Conservation (phyloP, 345 rosid genomes). For the Eucalyptus marginata region DNA sequence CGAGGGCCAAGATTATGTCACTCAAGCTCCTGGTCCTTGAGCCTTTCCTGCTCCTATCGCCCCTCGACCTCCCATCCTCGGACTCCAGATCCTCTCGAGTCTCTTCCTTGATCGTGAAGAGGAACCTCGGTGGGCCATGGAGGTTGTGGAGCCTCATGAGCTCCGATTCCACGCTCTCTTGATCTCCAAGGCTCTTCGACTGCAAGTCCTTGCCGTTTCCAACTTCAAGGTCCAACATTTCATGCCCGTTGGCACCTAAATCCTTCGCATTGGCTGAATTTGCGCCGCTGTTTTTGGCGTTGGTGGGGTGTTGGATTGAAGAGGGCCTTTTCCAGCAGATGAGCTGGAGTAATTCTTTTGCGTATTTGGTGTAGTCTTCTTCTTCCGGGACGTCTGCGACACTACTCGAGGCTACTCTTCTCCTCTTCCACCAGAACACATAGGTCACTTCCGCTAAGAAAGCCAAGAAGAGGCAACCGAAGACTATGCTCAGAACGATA, state of each 20-base stretch:
- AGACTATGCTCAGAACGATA: conserved; percentile 53
- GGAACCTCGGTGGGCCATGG: conserved; percentile 74
- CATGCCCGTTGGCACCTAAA: background rate
- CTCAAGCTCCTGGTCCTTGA: conserved; percentile 78
- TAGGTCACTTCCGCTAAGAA: conserved; percentile 64
- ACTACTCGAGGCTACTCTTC: background rate
- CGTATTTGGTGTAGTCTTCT: conserved; percentile 29
- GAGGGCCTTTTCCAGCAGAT: conserved; percentile 49
- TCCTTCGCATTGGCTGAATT: background rate
- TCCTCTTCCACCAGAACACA: conserved; percentile 82
- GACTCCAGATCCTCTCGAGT: conserved; percentile 94
- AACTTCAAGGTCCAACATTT: conserved; percentile 40
- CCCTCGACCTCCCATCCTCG: conserved; percentile 61
- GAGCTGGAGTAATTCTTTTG: conserved; percentile 50
- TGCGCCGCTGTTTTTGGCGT: background rate
- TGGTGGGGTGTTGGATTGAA: conserved; percentile 5
- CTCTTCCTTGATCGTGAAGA: conserved; percentile 95
- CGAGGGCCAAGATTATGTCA: conserved; percentile 35
- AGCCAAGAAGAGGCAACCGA: conserved; percentile 64
- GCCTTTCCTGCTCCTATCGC: conserved; percentile 19
- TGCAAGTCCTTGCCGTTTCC: conserved; percentile 53
- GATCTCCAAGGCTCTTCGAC: conserved; percentile 22
- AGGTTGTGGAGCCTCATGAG: conserved; percentile 89
- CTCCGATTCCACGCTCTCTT: conserved; percentile 63
- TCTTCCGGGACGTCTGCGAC: conserved; percentile 20